Evolutionary conservation across 148 eudicot species (phyloP), one percentile per base, ranked within the genome.

Genomic region (Rhododendron simsii): DNA sequence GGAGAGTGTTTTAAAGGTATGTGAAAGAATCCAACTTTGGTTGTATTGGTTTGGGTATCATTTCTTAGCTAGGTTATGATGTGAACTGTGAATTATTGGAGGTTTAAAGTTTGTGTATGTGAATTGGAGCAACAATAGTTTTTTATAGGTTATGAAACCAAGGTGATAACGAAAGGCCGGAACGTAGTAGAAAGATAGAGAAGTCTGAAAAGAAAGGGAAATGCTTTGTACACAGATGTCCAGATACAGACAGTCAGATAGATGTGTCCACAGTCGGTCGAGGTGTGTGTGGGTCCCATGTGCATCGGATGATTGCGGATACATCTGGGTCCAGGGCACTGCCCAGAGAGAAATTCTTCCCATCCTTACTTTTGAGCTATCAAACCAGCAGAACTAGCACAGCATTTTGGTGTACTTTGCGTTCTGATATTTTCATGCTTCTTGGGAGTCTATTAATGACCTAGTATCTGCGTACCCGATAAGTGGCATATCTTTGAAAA

Each of bases 1-100:
- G 94, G 94, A 93, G 81, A 79, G 84, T 84, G 89, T 93, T 88
- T 83, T 93, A n/a, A 93, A 93, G 94, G 94, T 93, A 47, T 57
- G 87, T 75, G 5, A 47, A 78, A 77, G 50, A 7, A 23, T 39
- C 35, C 74, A 11, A 10, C 77, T 65, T 82, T 39, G 48, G n/a
- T 9, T 12, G 4, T 16, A 4, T 45, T 69, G 2, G 30, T 65
- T 41, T 65, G 20, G 4, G 16, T 16, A 26, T 65, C 0, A 10
- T 26, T 65, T 26, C 14, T 3, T 21, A 61, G 67, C 67, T 61
- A 61, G 67, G 6, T 55, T 55, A 55, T 61, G 26, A 23, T 2
- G 26, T 23, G 67, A 9, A 61, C 67, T 61, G 67, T 57, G 14
- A 35, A 33, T 12, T 37, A 2, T 39, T 33, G 7, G 30, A 65